Evolutionary conservation across 805 yeast genomes (phyloP).

Genomic region (Metschnikowia shivogae): DNA sequence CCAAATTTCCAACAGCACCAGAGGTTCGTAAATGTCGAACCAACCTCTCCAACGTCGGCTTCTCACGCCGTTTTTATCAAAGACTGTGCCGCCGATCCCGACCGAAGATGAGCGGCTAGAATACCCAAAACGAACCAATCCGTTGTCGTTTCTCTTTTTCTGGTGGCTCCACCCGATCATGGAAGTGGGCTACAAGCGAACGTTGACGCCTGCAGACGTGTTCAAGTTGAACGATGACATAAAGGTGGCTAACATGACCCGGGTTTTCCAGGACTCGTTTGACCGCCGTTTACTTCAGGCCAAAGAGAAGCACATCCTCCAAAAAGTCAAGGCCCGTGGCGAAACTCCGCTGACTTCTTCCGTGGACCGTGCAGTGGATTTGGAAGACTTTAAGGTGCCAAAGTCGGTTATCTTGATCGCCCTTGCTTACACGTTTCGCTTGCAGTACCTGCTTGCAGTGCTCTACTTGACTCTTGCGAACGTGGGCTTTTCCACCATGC

Average conservation of each 20-base stretch:
- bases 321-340: slow-evolving; percentile 26
- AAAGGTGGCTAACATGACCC: slow-evolving; percentile 31
- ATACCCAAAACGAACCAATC: slow-evolving; percentile 43
- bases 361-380: slow-evolving; percentile 23
- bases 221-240: slow-evolving; percentile 35
- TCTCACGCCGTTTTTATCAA: slow-evolving; percentile 31
- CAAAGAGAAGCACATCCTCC: slow-evolving; percentile 17
- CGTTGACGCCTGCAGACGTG: slow-evolving; percentile 61
- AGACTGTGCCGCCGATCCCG: slow-evolving; percentile 48
- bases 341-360: slow-evolving; percentile 16
- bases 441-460: slow-evolving; percentile 24
- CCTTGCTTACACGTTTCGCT: slow-evolving; percentile 27
- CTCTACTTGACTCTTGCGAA: slow-evolving; percentile 24
- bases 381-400: slow-evolving; percentile 29
- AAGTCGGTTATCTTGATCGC: slow-evolving; percentile 22
- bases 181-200: slow-evolving; percentile 66
- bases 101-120: slow-evolving; percentile 43
- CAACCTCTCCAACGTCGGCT: slow-evolving; percentile 30
- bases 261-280: slow-evolving; percentile 17
- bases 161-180: slow-evolving; percentile 68
- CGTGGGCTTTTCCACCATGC: slow-evolving; percentile 26
- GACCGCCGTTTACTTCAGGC: slow-evolving; percentile 10
- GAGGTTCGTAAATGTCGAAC: slow-evolving; percentile 5
- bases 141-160: slow-evolving; percentile 45
- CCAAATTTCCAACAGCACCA: neutral